phyloP scores from a whole-genome alignment of 306 rosid genomes.

The peach (Prunus persica) region DNA sequence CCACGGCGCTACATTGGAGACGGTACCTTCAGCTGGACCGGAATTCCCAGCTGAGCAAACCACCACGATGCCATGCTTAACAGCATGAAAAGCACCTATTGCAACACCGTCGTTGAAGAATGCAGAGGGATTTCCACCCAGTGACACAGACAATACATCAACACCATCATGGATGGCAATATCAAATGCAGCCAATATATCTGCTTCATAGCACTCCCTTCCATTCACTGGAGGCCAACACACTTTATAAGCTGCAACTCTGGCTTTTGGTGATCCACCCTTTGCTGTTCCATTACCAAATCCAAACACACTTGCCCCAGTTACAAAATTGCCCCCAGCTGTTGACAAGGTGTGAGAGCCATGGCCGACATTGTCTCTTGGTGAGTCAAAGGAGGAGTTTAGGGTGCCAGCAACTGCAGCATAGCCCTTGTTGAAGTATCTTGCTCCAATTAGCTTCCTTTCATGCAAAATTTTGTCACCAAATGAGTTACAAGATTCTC shows the following conservation, averaged over 20 bases:
- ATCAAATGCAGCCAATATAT: constrained; percentile 74
- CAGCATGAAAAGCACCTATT: constrained; percentile 85
- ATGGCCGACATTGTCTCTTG: constrained; percentile 78
- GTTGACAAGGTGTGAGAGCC: constrained; percentile 94
- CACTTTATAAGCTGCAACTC: constrained; percentile 84
- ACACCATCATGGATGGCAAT: constrained; percentile 77
- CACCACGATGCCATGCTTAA: constrained; percentile 63
- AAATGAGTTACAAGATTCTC: not conserved
- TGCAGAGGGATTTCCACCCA: constrained; percentile 52
- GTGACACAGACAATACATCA: constrained; percentile 68
- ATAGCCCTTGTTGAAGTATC: constrained; percentile 84
- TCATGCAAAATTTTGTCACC: not conserved
- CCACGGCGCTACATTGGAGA: constrained; percentile 67
- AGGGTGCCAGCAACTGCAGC: constrained; percentile 41
- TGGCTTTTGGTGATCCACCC: constrained; percentile 84
- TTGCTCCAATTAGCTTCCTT: constrained; percentile 91
- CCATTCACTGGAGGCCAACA: constrained; percentile 78
- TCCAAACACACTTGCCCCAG: constrained; percentile 59
- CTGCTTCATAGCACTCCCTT: constrained; percentile 72
- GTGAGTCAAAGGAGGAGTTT: constrained; percentile 58
- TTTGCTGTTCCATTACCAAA: constrained; percentile 76
- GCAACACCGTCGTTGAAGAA: constrained; percentile 64
- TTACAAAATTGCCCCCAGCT: constrained; percentile 74
- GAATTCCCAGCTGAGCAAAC: constrained; percentile 88
- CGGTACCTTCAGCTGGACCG: constrained; percentile 64